Evolutionary conservation across 805 yeast genomes (phyloP).

Genomic region (Nakazawaea pomicola): DNA sequence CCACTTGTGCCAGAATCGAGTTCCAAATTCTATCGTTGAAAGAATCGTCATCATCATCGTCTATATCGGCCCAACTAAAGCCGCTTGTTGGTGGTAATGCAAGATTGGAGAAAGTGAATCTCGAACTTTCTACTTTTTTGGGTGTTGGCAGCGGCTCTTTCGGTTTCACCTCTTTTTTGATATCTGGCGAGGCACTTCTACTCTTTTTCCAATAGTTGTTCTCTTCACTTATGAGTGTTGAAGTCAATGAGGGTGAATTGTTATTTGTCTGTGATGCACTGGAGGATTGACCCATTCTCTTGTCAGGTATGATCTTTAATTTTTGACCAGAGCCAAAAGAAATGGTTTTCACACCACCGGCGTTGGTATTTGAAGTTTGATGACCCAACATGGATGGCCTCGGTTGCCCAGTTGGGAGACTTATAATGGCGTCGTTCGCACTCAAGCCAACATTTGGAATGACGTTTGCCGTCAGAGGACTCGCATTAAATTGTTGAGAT

Average conservation of each 20-base stretch:
- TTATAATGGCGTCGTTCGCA: not conserved
- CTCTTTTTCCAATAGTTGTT: conserved; percentile 12
- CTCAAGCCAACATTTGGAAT: not conserved
- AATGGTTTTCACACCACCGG: conserved; percentile 10
- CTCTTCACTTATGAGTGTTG: conserved; percentile 4
- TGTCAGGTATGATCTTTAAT: conserved; percentile 13
- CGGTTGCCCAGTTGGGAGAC: not conserved
- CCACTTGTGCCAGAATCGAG: not conserved
- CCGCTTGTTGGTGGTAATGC: conserved; percentile 9
- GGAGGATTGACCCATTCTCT: not conserved
- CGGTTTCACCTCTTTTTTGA: conserved; percentile 1
- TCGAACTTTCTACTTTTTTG: conserved; percentile 8
- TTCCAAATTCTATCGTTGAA: conserved; percentile 12
- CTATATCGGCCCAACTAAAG: conserved; percentile 19
- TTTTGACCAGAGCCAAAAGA: conserved; percentile 11
- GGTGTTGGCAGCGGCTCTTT: not conserved
- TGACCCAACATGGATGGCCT: not conserved
- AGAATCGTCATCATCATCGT: conserved; percentile 13
- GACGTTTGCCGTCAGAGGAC: not conserved
- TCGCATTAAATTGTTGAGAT: not conserved
- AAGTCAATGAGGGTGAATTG: not conserved
- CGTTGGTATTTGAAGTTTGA: not conserved
- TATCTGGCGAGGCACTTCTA: conserved; percentile 10
- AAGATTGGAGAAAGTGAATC: conserved; percentile 11
- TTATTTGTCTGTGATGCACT: not conserved